Evolutionary conservation across 805 yeast genomes (phyloP), one percentile per base, ranked within the genome.

Genomic region (Yarrowia keelungensis): DNA sequence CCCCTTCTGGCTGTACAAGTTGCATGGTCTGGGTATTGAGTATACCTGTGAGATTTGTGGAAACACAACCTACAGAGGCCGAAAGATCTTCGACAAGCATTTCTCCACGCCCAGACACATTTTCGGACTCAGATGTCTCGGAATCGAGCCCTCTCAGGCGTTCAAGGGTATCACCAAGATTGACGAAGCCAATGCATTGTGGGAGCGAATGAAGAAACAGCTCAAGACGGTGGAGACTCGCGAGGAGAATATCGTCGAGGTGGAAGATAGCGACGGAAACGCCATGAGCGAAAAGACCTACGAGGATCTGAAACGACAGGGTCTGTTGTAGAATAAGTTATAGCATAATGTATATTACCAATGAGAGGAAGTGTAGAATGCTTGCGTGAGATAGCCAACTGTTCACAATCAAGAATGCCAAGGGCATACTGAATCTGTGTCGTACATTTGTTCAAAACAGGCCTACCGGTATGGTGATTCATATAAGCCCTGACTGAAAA

Each of bases 191-290:
- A 70, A 70, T 41, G 77, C 80, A 14, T 77, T 95, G 38, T 85
- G 89, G 86, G 79, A 80, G 1, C 79, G 78, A 36, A 70, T 88
- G 10, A 79, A 80, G 68, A 73, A 75, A 62, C 80, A 81, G 59
- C 72, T 74, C 5, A 75, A 83, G 50, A 72, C 76, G 10, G 77
- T 77, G 65, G 81, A 81, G 41, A 80, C 79, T 32, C 80, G 82
- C 67, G 75, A 74, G 56, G 90, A 88, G 71, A 81, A 82, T 67
- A 85, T 86, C 0, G 83, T 89, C 12, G 97, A 95, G 77, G 90
- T 93, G 43, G 98, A 94, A 76, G 98, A 95, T 75, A 89, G 86
- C 0, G 92, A 91, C 16, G 99, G 98, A 11, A 94, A 95, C 75
- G 97, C 91, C 15, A 89, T 94, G 96, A 85, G 89, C 42, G 89